Conservation (phyloP, 805 yeast genomes). For the Barnettozyma sp. region DNA sequence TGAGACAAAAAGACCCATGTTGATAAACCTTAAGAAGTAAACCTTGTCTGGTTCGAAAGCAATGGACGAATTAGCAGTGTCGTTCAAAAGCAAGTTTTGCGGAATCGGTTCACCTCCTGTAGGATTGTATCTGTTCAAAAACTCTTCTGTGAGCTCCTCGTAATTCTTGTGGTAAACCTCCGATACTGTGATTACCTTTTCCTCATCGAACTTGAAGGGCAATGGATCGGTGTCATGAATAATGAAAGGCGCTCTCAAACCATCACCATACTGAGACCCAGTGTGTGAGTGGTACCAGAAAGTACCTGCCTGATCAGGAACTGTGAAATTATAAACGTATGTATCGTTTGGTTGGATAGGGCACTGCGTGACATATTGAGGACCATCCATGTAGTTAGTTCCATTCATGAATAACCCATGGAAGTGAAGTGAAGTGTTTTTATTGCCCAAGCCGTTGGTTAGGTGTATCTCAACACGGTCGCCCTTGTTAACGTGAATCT, state of each 20-base stretch:
- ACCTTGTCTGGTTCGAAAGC: constrained; percentile 52
- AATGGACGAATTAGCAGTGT: constrained; percentile 51
- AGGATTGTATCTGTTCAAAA: constrained; percentile 63
- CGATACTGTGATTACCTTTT: constrained; percentile 45
- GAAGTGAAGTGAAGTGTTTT: constrained; percentile 62
- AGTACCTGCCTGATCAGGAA: constrained; percentile 63
- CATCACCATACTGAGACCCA: constrained; percentile 74
- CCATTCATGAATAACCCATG: constrained; percentile 72
- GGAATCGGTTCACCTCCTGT: constrained; percentile 85
- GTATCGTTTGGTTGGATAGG: constrained; percentile 68
- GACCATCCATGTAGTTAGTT: constrained; percentile 65
- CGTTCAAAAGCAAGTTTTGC: constrained; percentile 57
- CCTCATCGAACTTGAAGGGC: constrained; percentile 60
- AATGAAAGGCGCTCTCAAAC: constrained; percentile 61
- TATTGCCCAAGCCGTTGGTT: constrained; percentile 50
- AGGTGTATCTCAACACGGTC: constrained; percentile 55
- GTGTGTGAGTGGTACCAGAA: constrained; percentile 82
- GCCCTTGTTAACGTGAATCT: constrained; percentile 55
- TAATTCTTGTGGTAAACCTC: constrained; percentile 61
- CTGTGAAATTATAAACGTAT: constrained; percentile 62
- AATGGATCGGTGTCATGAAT: constrained; percentile 44
- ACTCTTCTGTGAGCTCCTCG: constrained; percentile 38
- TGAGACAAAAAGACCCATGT: constrained; percentile 67
- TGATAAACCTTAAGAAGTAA: constrained; percentile 56
- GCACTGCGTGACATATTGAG: constrained; percentile 73